Evolutionary conservation across 441 rosid genomes (phyloP), one percentile per base, ranked within the genome.

Genomic region (Melastoma candidum): DNA sequence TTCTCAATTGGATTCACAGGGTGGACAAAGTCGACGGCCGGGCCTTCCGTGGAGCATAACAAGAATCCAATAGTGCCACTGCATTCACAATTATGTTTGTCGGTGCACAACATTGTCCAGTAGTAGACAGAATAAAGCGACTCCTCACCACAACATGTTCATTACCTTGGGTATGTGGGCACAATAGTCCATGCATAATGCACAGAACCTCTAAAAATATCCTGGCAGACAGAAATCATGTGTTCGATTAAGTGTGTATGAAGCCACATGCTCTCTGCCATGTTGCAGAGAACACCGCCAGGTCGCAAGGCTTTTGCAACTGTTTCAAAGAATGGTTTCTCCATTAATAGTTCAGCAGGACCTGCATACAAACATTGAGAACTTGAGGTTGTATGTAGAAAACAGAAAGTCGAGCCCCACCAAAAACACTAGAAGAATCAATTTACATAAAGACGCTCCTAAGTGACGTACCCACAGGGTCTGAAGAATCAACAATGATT

Each of bases 211-310:
- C 77, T 89, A 74, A 93, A 93, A 54, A 79, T 86, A 68, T 84
- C 93, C n/a, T 61, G 71, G 61, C 96, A 89, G 46, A 81, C 69
- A 32, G 83, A 69, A 56, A 93, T 75, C 93, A 89, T 83, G 58
- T 83, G 93, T 71, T 93, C 68, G 54, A 93, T 83, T 63, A 93
- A 88, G 74, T 93, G 99, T 9, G 99, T 86, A 61, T 89, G 97
- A 46, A 93, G 97, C 97, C 97, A 89, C 95, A 93, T 83, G 70
- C 99, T 89, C 70, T 93, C 99, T 4, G 97, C 92, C 99, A 93
- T 93, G 79, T 89, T 93, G 67, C 95, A 93, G 56, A 93, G 88
- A 63, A 93, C 75, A 59, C 98, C 98, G 25, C 99, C 99, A 61
- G 95, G 95, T 76, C 83, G 81, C 62, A 89, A 71, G 8, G 97